Base-by-base conservation (phyloP, 106 monocot genomes). In the Phalaenopsis equestris region DNA sequence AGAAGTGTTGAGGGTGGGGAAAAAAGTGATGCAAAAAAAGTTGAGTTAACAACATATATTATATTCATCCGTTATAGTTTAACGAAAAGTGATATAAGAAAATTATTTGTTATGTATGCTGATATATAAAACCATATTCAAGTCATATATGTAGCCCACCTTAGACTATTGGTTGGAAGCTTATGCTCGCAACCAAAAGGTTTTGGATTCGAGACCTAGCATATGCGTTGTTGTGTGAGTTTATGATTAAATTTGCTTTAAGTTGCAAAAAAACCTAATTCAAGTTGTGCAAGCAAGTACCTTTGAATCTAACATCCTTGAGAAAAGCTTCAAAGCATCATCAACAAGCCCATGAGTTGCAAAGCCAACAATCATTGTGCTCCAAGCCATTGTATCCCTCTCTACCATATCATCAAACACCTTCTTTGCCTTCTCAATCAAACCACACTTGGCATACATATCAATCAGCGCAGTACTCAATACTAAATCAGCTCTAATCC, bases 371-470 rank as follows among this genome's bases (percentile, higher is more conserved):
- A 94, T 87, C 91, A 94, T 92, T 14, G 94, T 90, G 74, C 94
- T 92, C 94, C 94, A 94, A 24, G 94, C 91, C 79, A 83, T 86
- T 1, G 90, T 87, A 74, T 94, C 94, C 79, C 87, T 86, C 39
- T 81, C 85, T 7, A 19, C 56, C 91, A 94, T 94, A 42, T 78
- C 81, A 72, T 90, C 85, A 80, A 94, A 94, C 73, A 94, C 83
- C 79, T 88, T 83, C 75, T 79, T 84, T 30, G 91, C 94, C 86
- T 37, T 89, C 38, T 84, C 88, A 65, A 94, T 86, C 65, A 77
- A 81, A 8, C 94, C 91, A 46, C 91, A 92, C 77, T 94, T 94
- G 1, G 94, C 90, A 79, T 94, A 94, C 94, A 94, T 92, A 76
- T 94, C 91, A 65, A 94, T 85, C 42, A 99, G 76, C 30, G 94